These are phyloP conservation scores for Aureobasidium zeae DNA, from an alignment of 2,329 filamentous ascomycete genomes.

Conservation along the genomic window DNA sequence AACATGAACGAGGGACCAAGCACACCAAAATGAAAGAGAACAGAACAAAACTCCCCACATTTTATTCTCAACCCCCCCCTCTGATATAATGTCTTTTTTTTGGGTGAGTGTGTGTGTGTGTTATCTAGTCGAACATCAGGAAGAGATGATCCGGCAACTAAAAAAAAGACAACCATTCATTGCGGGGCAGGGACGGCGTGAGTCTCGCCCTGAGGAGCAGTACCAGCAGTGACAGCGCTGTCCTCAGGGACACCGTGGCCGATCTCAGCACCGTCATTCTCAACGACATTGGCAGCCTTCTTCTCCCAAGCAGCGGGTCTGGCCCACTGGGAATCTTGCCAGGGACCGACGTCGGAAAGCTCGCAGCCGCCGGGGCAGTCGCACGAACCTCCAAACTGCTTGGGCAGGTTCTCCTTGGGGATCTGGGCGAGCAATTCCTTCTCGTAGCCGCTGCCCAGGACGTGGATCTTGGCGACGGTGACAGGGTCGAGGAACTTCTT, in stretches of 20 bases:
- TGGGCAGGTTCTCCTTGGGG: slow-evolving; percentile 80
- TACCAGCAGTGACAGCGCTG: slow-evolving; percentile 1
- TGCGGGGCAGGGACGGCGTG: slow-evolving; percentile 11
- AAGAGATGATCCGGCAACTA: no score
- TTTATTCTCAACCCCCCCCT: no score
- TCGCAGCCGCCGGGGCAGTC: slow-evolving; percentile 73
- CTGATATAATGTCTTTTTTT: no score
- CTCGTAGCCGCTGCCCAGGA: slow-evolving; percentile 74
- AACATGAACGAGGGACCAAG: no score
- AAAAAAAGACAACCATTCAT: no score
- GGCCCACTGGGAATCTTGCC: slow-evolving; percentile 62
- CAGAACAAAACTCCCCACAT: no score
- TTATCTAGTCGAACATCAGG: no score
- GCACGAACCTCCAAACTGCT: slow-evolving; percentile 75
- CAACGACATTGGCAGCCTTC: slow-evolving; percentile 25
- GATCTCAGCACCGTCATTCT: slow-evolving; percentile 23
- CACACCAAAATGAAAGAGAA: no score
- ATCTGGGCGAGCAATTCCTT: slow-evolving; percentile 77
- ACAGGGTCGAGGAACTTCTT: slow-evolving; percentile 96
- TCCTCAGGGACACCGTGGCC: slow-evolving; percentile 11
- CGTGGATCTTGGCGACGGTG: slow-evolving; percentile 90
- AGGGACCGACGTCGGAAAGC: slow-evolving; percentile 83
- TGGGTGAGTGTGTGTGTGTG: no score
- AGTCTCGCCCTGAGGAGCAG: slow-evolving; percentile 8
- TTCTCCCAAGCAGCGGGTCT: slow-evolving; percentile 46